A percentile compares a stretch with the other conserved stretches of the same genome.
Conservation (phyloP, 1,284 basidiomycete genomes). For the Kalmanozyma brasiliensis region DNA sequence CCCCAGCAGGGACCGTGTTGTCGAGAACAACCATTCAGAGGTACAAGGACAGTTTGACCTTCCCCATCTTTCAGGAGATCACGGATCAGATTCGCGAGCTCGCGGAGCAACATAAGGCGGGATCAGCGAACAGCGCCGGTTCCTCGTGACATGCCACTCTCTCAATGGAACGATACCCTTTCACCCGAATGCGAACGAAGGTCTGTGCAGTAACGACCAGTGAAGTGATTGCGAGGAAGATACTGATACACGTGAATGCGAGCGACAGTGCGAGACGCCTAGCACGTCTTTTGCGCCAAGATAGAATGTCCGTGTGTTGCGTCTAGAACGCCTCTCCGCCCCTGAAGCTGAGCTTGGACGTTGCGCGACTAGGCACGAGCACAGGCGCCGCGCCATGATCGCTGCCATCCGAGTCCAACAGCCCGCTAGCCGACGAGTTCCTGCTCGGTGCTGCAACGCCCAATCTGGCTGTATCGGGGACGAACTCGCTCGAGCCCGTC, state of each 20-base stretch:
- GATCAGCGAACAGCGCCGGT: not conserved
- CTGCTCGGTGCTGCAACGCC: slow-evolving; percentile 13
- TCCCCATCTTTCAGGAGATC: slow-evolving; percentile 63
- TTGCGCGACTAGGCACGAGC: slow-evolving; percentile 21
- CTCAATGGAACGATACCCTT: too few species aligned
- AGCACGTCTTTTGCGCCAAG: not conserved
- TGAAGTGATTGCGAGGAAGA: slow-evolving; percentile 11
- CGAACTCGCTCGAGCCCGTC: slow-evolving; percentile 21
- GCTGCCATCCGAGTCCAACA: slow-evolving; percentile 41
- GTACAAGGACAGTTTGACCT: slow-evolving; percentile 60
- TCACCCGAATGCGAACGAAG: too few species aligned
- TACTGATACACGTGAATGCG: slow-evolving; percentile 27
- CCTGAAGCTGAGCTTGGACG: slow-evolving; percentile 7
- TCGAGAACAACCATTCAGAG: slow-evolving; percentile 58
- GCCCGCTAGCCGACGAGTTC: slow-evolving; percentile 28
- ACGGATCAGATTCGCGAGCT: slow-evolving; percentile 43
- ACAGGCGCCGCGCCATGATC: slow-evolving; percentile 23
- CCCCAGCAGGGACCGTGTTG: slow-evolving; percentile 52
- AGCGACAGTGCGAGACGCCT: too few species aligned
- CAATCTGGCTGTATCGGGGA: slow-evolving; percentile 13
- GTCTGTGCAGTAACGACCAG: slow-evolving; percentile 1
- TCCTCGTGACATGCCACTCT: too few species aligned
- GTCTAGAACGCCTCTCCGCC: slow-evolving; percentile 1
- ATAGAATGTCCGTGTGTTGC: not conserved
- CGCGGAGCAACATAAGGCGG: slow-evolving; percentile 11